These are phyloP conservation scores for Wickerhamomyces silvicola DNA, from an alignment of 805 yeast genomes.

Conservation along the genomic window DNA sequence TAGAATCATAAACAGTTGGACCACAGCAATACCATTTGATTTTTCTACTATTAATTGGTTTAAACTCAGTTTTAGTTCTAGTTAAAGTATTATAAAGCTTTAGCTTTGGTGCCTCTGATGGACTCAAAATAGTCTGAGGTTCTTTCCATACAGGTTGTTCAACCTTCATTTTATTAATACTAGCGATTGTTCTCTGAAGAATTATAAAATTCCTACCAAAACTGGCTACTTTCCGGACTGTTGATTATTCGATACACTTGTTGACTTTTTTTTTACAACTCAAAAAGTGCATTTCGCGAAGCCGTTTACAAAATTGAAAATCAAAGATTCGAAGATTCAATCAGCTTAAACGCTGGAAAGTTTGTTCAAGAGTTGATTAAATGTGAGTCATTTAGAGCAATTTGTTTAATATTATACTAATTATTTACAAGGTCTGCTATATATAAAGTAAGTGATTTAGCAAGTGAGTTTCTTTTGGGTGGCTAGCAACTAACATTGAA, in stretches of 20 bases:
- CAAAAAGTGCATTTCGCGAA: no score
- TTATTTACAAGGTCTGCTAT: constrained; percentile 16
- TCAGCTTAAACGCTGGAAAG: no score
- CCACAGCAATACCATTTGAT: constrained; percentile 98
- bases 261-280: no score
- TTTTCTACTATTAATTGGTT: constrained; percentile 56
- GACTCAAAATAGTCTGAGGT: constrained; percentile 24
- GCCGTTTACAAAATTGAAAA: no score
- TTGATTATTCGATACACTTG: no score
- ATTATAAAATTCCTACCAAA: no score
- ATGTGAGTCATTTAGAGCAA: constrained; percentile 2
- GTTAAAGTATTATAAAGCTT: constrained; percentile 81
- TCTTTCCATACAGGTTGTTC: constrained; percentile 49
- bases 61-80: constrained; percentile 67
- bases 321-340: no score
- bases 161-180: constrained; percentile 24
- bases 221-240: no score
- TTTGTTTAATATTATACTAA: no score
- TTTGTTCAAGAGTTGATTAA: no score
- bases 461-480: neutral
- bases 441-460: constrained; percentile 14
- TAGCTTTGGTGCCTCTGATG: constrained; percentile 33
- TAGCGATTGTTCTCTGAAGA: constrained; percentile 24
- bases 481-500: neutral
- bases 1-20: constrained; percentile 93